A percentile compares a stretch with the other conserved stretches of the same genome.
phyloP scores from a whole-genome alignment of 345 rosid species.

The Clausena lansium region DNA sequence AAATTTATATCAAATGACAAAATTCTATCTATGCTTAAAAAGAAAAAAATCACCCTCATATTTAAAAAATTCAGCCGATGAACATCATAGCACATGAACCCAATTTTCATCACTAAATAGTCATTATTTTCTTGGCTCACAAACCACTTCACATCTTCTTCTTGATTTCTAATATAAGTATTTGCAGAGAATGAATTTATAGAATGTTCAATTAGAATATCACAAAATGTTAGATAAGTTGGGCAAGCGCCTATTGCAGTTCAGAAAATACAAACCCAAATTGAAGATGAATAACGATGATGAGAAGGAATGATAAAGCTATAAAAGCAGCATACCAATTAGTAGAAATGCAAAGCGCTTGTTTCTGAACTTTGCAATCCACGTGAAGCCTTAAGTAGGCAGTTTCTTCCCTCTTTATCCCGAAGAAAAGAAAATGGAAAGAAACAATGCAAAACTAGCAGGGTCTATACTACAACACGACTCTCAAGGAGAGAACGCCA shows the following conservation, averaged over 20 bases:
- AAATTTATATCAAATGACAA: no score
- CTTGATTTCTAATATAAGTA: no score
- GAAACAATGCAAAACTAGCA: background rate
- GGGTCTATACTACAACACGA: background rate
- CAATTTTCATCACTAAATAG: background rate
- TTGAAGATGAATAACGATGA: background rate
- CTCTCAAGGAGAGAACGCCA: background rate
- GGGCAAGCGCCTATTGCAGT: background rate
- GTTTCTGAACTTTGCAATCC: background rate
- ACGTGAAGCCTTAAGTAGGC: background rate
- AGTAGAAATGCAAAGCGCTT: background rate
- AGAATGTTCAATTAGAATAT: background rate
- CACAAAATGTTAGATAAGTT: background rate
- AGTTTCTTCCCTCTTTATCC: background rate
- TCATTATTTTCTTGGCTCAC: background rate
- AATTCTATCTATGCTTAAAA: no score
- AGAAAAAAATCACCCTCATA: no score
- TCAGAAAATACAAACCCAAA: background rate
- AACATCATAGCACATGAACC: background rate
- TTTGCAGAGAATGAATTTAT: background rate
- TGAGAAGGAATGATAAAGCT: background rate
- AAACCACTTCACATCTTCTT: background rate
- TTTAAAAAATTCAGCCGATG: background rate
- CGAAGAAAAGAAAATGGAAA: background rate
- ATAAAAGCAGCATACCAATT: background rate